A percentile compares a stretch with the other conserved stretches of the same genome.
Evolutionary conservation across 305 asterid species (phyloP).

Genomic region (Ilex paraguariensis): DNA sequence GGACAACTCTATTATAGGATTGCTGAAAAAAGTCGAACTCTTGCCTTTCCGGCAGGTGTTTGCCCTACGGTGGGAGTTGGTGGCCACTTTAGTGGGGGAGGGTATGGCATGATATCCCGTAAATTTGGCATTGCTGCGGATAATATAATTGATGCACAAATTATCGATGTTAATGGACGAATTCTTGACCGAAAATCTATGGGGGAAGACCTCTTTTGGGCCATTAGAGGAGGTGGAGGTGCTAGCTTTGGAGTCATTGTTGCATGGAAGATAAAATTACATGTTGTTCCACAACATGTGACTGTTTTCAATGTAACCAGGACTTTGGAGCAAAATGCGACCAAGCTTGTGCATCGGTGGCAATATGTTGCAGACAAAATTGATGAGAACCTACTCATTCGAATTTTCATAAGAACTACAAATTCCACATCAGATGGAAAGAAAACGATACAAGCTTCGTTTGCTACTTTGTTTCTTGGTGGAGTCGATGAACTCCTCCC

Average conservation of each 20-base stretch:
- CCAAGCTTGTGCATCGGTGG: not conserved
- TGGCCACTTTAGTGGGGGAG: not conserved
- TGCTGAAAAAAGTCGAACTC: not conserved
- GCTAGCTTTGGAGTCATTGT: not conserved
- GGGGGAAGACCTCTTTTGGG: slow-evolving; percentile 4
- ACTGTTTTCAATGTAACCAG: slow-evolving; percentile 1
- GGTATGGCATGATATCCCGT: not conserved
- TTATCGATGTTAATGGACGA: not conserved
- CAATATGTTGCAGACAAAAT: not conserved
- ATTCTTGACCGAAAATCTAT: slow-evolving; percentile 1
- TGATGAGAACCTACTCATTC: not conserved
- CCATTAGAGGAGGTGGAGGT: not conserved
- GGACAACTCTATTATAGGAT: not conserved
- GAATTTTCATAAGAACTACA: not conserved
- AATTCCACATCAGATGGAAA: not conserved
- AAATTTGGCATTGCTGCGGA: not conserved
- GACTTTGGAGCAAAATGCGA: not conserved
- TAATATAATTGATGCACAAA: not conserved
- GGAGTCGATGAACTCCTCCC: no score
- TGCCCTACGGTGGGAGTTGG: not conserved
- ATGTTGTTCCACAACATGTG: not conserved
- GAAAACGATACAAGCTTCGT: not conserved
- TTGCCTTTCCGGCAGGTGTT: not conserved
- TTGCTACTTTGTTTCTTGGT: no score
- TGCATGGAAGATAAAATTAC: no score